These are phyloP conservation scores for Orobanche coerulescens DNA, from an alignment of 257 asterid species.

Conservation along the genomic window DNA sequence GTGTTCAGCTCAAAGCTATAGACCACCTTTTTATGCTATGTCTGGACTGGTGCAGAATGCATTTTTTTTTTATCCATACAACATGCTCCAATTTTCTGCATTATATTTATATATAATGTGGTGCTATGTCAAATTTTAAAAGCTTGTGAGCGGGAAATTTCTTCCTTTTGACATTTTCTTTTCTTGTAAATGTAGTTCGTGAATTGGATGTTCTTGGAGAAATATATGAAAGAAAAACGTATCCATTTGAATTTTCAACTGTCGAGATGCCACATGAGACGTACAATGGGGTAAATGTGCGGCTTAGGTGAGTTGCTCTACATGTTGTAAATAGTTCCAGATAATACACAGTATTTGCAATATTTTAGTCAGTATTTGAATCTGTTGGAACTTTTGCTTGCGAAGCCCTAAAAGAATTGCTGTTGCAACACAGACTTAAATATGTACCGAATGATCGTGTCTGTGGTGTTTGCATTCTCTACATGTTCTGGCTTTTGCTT, in stretches of 20 bases:
- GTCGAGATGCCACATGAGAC: conserved; percentile 99
- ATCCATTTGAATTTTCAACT: conserved; percentile 91
- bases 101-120: no score
- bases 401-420: background rate
- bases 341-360: background rate
- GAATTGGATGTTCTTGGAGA: conserved; percentile 96
- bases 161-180: conserved; percentile 11
- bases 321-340: conserved; percentile 26
- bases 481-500: background rate
- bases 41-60: background rate
- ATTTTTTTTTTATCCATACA: background rate
- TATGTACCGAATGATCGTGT: background rate
- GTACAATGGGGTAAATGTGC: conserved; percentile 83
- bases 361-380: background rate
- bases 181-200: conserved; percentile 43
- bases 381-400: background rate
- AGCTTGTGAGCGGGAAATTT: conserved; percentile 10
- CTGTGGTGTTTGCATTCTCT: background rate
- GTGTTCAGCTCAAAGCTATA: background rate
- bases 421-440: background rate
- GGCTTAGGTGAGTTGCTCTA: conserved; percentile 72
- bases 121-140: background rate
- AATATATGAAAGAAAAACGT: conserved; percentile 82
- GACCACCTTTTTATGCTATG: background rate
- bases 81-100: background rate